Evolutionary conservation across 148 eudicot species (phyloP), one percentile per base, ranked within the genome.

Genomic region (Rhododendron ovatum): DNA sequence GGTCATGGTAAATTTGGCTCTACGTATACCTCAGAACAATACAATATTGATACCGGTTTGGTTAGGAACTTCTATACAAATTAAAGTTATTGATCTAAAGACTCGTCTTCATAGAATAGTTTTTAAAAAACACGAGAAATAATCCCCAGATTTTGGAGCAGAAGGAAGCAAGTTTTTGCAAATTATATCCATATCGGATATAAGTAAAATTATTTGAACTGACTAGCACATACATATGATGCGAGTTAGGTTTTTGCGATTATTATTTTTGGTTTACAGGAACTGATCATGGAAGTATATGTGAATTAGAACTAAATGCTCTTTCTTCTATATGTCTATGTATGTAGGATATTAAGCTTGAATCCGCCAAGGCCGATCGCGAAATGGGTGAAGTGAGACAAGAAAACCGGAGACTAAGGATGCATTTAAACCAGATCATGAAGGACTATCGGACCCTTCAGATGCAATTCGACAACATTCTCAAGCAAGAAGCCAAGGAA

Each of bases 331-430:
- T 35, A 10, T 80, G 17, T 48, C 1, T n/a, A 55, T 78, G 78
- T 67, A 93, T 92, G 95, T 67, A 93, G 92, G 95, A 84, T 39
- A 90, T 89, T 45, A 88, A 91, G 76, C 89, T 95, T 53, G 91
- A 92, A 84, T 91, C 90, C 50, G 85, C 95, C 22, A 91, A 92
- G 90, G 94, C 91, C 7, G 91, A 94, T 17, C 61, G 20, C 17
- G 22, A 55, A 88, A 91, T 96, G 93, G 92, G 92, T n/a, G 91
- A 96, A 82, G 94, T 91, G 48, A 93, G 89, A 85, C 92, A 95
- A 90, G 99, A 96, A 88, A 96, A 96, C 78, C 91, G 92, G 87
- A 92, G 93, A 67, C 93, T 96, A 17, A 95, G 87, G 86, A 85
- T 84, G 85, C 61, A 90, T 86, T 78, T 96, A 67, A 91, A 91